Evolutionary conservation across 1,284 basidiomycete genomes (phyloP), one percentile per base, ranked within the genome.

Genomic region (Cutaneotrichosporon sp.): DNA sequence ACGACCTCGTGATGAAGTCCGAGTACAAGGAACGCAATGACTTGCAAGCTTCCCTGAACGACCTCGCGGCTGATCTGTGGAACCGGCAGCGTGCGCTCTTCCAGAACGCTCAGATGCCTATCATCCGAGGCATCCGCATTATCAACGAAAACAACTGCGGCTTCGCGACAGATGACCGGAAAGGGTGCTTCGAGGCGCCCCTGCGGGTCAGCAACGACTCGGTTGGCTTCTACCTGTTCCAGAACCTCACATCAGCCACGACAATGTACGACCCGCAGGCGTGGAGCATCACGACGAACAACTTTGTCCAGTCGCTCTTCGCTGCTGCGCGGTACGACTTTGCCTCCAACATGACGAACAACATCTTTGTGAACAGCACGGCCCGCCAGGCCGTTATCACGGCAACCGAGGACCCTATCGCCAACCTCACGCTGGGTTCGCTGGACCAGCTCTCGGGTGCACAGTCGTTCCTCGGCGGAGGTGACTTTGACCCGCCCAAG

Each of bases 261-360:
- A 26, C 10, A 13, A 34, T 46, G 31, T 50, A 56, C 61, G 56
- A 56, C 22, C 42, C 56, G 11, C 26, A 46, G 21, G 52, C 46
- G 38, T 68, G 64, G 64, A 56, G 59, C 59, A 52, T 65, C 9
- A 49, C 64, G 2, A 64, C 64, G 1, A 55, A 56, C 60, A 68
- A 68, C 57, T 65, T 68, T 47, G 22, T 68, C 36, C 52, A 68
- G 47, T 57, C 64, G 52, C 47, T 68, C 26, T 61, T 68, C 38
- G 64, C 64, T 13, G 66, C 66, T 5, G 66, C 64, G 21, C 64
- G 66, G 6, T 68, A 68, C 62, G 66, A 68, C 59, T 68, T 68
- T 55, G 61, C 56, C 11, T 32, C 61, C 22, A 68, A 68, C 66
- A 65, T 63, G 66, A 68, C 66, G 30, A 65, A 60, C 62, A 68